Evolutionary conservation across 345 rosid genomes (phyloP).

Genomic region (Euphorbia pulcherrima): DNA sequence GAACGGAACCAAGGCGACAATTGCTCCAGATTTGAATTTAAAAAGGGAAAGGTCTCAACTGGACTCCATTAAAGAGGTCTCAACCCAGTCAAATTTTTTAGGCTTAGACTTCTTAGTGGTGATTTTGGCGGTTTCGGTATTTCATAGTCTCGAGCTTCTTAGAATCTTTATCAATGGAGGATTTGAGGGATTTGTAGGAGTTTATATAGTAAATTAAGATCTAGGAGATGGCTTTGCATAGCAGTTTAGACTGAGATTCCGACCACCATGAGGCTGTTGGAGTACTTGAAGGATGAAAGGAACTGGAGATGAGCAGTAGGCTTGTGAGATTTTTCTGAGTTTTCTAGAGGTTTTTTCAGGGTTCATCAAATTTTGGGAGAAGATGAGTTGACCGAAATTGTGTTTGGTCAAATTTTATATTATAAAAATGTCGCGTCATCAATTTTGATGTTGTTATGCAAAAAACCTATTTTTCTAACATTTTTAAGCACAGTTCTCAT

Average conservation of each 20-base stretch:
- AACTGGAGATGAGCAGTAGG: conserved; percentile 12
- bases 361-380: too few relatives aligned
- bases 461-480: too few relatives aligned
- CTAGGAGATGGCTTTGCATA: conserved; percentile 94
- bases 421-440: too few relatives aligned
- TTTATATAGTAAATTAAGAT: conserved; percentile 87
- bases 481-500: too few relatives aligned
- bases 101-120: conserved; percentile 68
- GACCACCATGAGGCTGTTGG: conserved; percentile 74
- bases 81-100: conserved; percentile 96
- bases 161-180: conserved; percentile 90
- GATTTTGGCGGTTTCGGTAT: conserved; percentile 55
- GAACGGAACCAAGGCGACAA: conserved; percentile 84
- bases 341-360: too few relatives aligned
- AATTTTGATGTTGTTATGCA: too few relatives aligned
- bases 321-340: too few relatives aligned
- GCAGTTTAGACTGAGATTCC: conserved; percentile 93
- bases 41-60: conserved; percentile 90
- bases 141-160: conserved; percentile 95
- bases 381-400: too few relatives aligned
- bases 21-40: conserved; percentile 99
- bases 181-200: conserved; percentile 86
- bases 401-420: too few relatives aligned
- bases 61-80: conserved; percentile 82
- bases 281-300: conserved; percentile 49